phyloP scores from a whole-genome alignment of 2,329 filamentous ascomycete genomes.

The Verticillium klebahnii region DNA sequence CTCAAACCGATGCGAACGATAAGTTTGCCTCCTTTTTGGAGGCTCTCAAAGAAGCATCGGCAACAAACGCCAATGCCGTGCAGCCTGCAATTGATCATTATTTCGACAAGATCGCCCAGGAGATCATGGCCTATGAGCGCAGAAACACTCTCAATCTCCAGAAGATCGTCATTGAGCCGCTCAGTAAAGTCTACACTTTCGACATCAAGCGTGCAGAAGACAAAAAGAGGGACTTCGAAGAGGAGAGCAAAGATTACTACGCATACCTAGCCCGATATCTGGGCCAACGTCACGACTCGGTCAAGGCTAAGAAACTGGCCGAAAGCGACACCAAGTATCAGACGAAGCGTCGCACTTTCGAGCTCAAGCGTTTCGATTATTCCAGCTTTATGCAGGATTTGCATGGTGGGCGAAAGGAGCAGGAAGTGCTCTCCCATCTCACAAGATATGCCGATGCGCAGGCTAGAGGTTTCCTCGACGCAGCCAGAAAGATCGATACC shows the following conservation, averaged over 20 bases:
- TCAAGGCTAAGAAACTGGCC: conserved; percentile 94
- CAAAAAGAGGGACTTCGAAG: conserved; percentile 97
- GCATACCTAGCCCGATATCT: conserved; percentile 91
- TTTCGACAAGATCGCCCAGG: conserved; percentile 91
- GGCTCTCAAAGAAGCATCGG: conserved; percentile 79
- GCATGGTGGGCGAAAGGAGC: conserved; percentile 97
- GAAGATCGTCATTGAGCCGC: conserved; percentile 89
- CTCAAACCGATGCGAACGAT: conserved; percentile 81
- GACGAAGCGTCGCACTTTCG: conserved; percentile 86
- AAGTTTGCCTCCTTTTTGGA: conserved; percentile 79
- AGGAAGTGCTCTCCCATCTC: conserved; percentile 90
- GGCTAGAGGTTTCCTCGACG: conserved; percentile 73
- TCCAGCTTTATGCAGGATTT: conserved; percentile 99
- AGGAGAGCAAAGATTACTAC: conserved; percentile 98
- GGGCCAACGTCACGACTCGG: conserved; percentile 90
- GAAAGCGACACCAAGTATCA: conserved; percentile 98
- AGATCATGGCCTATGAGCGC: conserved; percentile 83
- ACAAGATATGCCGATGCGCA: conserved; percentile 93
- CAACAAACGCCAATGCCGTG: conserved; percentile 92
- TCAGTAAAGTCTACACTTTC: conserved; percentile 84
- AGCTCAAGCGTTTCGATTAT: conserved; percentile 97
- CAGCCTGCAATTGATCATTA: conserved; percentile 96
- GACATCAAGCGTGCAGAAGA: conserved; percentile 97
- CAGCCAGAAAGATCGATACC: conserved; percentile 81
- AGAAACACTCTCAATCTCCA: conserved; percentile 82